Evolutionary conservation across 176 grass and related monocot species (phyloP).

Genomic region (Olyra latifolia): DNA sequence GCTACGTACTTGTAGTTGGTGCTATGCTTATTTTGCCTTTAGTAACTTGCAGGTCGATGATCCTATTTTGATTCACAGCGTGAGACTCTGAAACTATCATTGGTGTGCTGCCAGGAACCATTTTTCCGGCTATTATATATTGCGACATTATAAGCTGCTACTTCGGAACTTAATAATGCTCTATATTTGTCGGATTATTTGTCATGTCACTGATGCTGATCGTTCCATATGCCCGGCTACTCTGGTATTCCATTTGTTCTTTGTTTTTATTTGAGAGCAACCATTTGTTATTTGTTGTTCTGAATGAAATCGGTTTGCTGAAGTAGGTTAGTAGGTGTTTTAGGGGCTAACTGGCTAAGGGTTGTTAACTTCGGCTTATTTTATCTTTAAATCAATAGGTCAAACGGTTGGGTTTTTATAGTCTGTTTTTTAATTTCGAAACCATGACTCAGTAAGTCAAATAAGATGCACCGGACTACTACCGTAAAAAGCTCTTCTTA

Average conservation of each 20-base stretch:
- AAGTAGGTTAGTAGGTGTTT: neutral
- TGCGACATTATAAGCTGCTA: neutral
- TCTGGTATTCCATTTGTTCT: neutral
- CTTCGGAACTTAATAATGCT: neutral
- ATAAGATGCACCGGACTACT: too few relatives aligned
- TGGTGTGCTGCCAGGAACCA: neutral
- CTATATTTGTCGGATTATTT: neutral
- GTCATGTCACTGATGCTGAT: neutral
- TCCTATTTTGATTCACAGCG: neutral
- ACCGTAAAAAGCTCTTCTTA: too few relatives aligned
- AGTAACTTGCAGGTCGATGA: slow-evolving; percentile 2
- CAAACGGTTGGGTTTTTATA: too few relatives aligned
- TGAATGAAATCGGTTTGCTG: neutral
- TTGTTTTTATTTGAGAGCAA: too few relatives aligned
- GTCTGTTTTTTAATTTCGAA: too few relatives aligned
- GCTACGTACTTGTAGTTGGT: neutral
- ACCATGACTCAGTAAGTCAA: too few relatives aligned
- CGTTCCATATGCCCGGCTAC: neutral
- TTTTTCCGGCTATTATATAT: neutral
- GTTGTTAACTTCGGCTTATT: too few relatives aligned
- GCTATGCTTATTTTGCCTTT: neutral
- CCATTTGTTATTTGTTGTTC: neutral
- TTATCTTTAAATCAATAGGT: too few relatives aligned
- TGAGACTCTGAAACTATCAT: slow-evolving; percentile 3
- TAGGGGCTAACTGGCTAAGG: neutral